phyloP scores from a whole-genome alignment of 1,284 basidiomycete genomes.

The Coniferiporia sulphurascens region DNA sequence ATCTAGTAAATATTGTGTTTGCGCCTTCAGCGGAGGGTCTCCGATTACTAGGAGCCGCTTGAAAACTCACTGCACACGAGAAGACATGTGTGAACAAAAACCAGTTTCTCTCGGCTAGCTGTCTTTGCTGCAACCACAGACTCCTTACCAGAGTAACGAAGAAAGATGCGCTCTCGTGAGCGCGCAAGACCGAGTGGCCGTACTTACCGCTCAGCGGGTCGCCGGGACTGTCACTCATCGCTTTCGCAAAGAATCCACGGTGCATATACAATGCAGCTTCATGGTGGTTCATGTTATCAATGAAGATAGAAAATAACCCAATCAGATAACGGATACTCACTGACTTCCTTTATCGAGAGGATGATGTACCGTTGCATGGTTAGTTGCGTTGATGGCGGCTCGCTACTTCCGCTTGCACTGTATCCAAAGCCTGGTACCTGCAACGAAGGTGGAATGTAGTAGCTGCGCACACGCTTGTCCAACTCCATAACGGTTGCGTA shows the following conservation, averaged over 20 bases:
- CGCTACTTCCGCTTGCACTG: constrained; percentile 33
- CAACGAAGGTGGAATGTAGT: constrained; percentile 55
- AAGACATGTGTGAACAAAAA: constrained; percentile 70
- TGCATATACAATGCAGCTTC: constrained; percentile 68
- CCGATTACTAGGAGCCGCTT: too few species aligned
- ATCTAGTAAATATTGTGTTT: constrained; percentile 37
- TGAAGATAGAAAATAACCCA: background rate
- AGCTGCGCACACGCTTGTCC: constrained; percentile 59
- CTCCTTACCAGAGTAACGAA: constrained; percentile 61
- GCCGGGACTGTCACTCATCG: constrained; percentile 52
- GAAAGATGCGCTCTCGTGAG: constrained; percentile 61
- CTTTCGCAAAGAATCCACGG: constrained; percentile 66
- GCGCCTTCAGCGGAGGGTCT: too few species aligned
- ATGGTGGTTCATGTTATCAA: background rate
- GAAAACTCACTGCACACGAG: constrained; percentile 57
- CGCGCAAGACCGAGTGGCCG: constrained; percentile 61
- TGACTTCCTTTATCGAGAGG: constrained; percentile 61
- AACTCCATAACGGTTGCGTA: constrained; percentile 59
- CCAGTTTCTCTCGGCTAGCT: constrained; percentile 65
- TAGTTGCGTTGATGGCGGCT: constrained; percentile 45
- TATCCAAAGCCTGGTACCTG: constrained; percentile 58
- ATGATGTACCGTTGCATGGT: constrained; percentile 61
- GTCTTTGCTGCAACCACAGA: constrained; percentile 57
- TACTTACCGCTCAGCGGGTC: constrained; percentile 68
- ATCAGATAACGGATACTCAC: constrained; percentile 32